Base-by-base conservation (phyloP, 768 basidiomycete species). In the Collybia sordida region DNA sequence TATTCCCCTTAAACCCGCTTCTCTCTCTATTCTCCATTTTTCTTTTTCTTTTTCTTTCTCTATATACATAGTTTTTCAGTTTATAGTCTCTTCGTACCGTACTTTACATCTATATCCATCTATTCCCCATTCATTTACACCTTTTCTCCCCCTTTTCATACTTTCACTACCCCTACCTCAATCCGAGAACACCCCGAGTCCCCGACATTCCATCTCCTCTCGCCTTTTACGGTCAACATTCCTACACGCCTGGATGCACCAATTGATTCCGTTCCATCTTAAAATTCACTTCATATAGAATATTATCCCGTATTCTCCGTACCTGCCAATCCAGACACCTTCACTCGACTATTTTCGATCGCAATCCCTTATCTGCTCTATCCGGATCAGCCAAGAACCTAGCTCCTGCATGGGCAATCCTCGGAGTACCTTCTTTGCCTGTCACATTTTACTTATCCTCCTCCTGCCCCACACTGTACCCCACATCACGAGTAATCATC, bases 1-100 rank as follows among this genome's bases (percentile, higher is more conserved):
- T 59, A 63, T 61, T 55, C 57, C 58, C 49, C 45, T 56, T 61
- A 64, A 55, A 24, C 51, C 63, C 60, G 59, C 11, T 31, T 14
- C 31, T 31, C 11, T 11, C 6, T 11, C 9, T 31, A 46, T 42
- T 15, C 25, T 23, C 21, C 5, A 40, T 39, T 47, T 38, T 45
- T 41, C 37, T 49, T 47, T 42, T 50, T 44, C 37, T 19, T 23
- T 25, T 54, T 47, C 48, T 54, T n/a, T 28, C 28, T 36, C 21
- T 49, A 45, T 47, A 27, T 27, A 5, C 27, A n/a, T 27, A 27
- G 6, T 27, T 11, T 27, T 5, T 27, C 27, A 27, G 27, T 11
- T 27, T 11, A 11, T 5, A 27, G 6, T 11, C 27, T 11, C 5
- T 27, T 27, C n/a, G n/a, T 27, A 27, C 27, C 27, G 27, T 27